Conservation (phyloP, 495 filamentous ascomycete genomes). For the Talaromyces liani region DNA sequence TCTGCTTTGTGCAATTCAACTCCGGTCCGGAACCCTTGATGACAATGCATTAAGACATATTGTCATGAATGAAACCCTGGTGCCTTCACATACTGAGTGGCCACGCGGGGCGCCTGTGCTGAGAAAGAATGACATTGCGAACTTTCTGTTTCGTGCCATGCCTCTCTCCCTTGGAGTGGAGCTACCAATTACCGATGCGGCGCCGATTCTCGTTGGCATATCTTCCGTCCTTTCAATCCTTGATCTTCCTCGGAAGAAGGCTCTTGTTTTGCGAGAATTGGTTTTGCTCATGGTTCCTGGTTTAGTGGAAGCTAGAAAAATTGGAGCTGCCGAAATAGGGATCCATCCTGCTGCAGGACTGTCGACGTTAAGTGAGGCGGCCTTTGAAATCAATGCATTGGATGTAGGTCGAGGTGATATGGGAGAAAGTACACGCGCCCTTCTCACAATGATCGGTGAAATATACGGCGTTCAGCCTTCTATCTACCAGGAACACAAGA, state of each 20-base stretch:
- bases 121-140: conserved; percentile 58
- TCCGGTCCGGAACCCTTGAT: conserved; percentile 60
- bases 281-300: conserved; percentile 75
- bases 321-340: conserved; percentile 88
- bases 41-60: conserved; percentile 61
- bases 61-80: conserved; percentile 47
- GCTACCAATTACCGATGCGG: conserved; percentile 59
- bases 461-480: conserved; percentile 42
- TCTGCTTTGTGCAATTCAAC: conserved; percentile 61
- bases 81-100: conserved; percentile 32
- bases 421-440: conserved; percentile 59
- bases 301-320: conserved; percentile 84
- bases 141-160: conserved; percentile 63
- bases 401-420: conserved; percentile 70
- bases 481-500: conserved; percentile 28
- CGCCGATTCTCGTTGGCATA: conserved; percentile 75
- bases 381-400: conserved; percentile 54
- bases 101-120: conserved; percentile 33
- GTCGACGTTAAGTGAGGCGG: conserved; percentile 49
- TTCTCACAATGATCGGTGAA: conserved; percentile 47
- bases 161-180: conserved; percentile 54
- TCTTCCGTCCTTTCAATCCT: conserved; percentile 70
- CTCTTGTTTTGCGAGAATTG: conserved; percentile 75
- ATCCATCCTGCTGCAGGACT: conserved; percentile 88
- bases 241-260: conserved; percentile 78